Evolutionary conservation across 352 stramenopile genomes (phyloP), one percentile per base, ranked within the genome.

Genomic region (Phytophthora palmivora): DNA sequence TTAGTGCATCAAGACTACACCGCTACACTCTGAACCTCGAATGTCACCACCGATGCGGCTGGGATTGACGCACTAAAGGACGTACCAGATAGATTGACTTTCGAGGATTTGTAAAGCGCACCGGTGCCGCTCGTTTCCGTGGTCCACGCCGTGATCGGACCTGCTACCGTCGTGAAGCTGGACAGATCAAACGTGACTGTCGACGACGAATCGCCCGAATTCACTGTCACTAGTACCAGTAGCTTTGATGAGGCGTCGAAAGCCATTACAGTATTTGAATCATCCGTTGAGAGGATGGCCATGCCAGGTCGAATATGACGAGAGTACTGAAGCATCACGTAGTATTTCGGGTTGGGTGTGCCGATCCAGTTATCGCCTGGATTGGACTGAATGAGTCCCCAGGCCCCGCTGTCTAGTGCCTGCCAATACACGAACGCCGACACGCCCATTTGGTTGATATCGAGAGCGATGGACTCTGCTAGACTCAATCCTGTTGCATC

Each of bases 381-480:
- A 47, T 72, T 70, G 14, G 79, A 79, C 47, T 86, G 67, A 26
- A 88, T 57, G 15, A 86, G 60, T 0, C 76, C 76, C 74, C 76
- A 86, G 21, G 62, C 74, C 11, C 69, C 76, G 24, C 71, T 70
- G 42, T 88, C 74, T n/a, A 87, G 62, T 8, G 48, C 68, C 51
- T 86, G 76, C 79, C 79, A 88, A 65, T 88, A 86, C 42, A 88
- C 76, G 43, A 89, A 89, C 4, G 72, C 79, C 10, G 70, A 79
- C 21, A 84, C 76, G 6, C 72, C 63, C 58, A 86, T 78, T 46
- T 83, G 66, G 48, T 88, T 88, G 24, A 88, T 81, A 28, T 88
- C 73, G 19, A 83, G 68, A 0, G 63, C 71, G 43, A 86, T 76
- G 1, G 76, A 81, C 58, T 87, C 72, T 16, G 72, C 79, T 55